phyloP scores from a whole-genome alignment of 208 protist species.

The Zelonia costaricensis region DNA sequence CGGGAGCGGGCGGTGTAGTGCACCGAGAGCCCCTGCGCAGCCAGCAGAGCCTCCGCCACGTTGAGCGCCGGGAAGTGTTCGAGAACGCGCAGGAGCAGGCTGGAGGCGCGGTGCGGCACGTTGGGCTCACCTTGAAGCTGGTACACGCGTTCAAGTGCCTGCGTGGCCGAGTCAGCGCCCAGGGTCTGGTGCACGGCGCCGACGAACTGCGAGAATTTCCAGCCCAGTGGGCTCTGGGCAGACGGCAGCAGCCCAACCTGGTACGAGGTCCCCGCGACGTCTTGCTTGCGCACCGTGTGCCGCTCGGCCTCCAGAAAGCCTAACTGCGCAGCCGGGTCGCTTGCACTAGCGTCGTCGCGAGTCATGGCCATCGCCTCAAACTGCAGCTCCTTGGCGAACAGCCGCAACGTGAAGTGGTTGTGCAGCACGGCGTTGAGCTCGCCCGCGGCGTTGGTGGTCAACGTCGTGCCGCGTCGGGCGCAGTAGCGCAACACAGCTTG shows the following conservation, averaged over 20 bases:
- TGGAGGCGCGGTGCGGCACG: slow-evolving; percentile 38
- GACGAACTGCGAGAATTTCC: slow-evolving; percentile 87
- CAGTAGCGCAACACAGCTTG: slow-evolving; percentile 43
- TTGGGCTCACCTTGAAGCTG: slow-evolving; percentile 23
- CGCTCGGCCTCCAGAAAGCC: slow-evolving; percentile 51
- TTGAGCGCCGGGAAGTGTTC: slow-evolving; percentile 56
- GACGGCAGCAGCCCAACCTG: slow-evolving; percentile 50
- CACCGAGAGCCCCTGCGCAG: slow-evolving; percentile 68
- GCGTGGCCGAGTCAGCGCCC: slow-evolving; percentile 21
- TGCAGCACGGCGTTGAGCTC: slow-evolving; percentile 78
- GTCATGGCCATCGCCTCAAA: slow-evolving; percentile 67
- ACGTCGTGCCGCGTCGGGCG: slow-evolving; percentile 35
- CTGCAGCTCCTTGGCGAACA: slow-evolving; percentile 71
- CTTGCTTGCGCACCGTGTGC: slow-evolving; percentile 28
- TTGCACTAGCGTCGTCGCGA: slow-evolving; percentile 6
- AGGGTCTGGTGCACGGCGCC: slow-evolving; percentile 61
- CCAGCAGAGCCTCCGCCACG: slow-evolving; percentile 74
- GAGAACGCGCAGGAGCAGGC: slow-evolving; percentile 49
- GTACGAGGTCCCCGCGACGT: slow-evolving; percentile 78
- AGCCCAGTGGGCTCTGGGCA: slow-evolving; percentile 77
- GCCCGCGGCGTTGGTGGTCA: slow-evolving; percentile 54
- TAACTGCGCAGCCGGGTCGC: slow-evolving; percentile 5
- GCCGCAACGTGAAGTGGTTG: slow-evolving; percentile 75
- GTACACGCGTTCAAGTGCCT: slow-evolving; percentile 49
- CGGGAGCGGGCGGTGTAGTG: slow-evolving; percentile 67